Evolutionary conservation across 163 green algal species (phyloP).

Genomic region (Scenedesmus sp.): DNA sequence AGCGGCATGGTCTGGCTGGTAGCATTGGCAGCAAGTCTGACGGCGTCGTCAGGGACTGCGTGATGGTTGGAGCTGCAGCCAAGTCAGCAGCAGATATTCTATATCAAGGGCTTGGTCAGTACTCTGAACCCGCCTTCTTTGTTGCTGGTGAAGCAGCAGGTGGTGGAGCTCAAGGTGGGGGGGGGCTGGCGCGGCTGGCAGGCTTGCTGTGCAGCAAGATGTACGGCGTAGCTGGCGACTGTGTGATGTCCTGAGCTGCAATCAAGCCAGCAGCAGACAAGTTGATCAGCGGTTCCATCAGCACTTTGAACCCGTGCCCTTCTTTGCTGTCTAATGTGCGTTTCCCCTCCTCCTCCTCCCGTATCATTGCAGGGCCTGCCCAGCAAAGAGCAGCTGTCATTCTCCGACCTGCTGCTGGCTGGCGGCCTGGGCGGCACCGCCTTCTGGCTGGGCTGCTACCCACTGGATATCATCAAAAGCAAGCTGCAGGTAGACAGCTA

Average conservation of each 20-base stretch:
- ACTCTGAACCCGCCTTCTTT: conserved; percentile 56
- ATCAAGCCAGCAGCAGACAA: too few species aligned
- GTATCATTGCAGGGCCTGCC: conserved; percentile 60
- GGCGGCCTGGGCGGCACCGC: conserved; percentile 76
- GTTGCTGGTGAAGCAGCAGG: conserved; percentile 68
- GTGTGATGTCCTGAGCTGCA: too few species aligned
- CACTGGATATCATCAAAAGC: conserved; percentile 82
- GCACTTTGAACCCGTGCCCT: too few species aligned
- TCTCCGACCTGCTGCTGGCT: conserved; percentile 69
- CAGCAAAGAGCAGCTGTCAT: conserved; percentile 60
- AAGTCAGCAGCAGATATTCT: too few species aligned
- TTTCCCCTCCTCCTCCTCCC: not conserved
- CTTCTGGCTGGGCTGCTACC: conserved; percentile 84
- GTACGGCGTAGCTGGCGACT: too few species aligned
- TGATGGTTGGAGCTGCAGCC: too few species aligned
- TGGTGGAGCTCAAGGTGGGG: conserved; percentile 58
- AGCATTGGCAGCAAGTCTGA: not conserved
- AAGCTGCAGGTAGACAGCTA: conserved; percentile 62
- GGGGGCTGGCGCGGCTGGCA: not conserved
- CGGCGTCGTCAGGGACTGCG: too few species aligned
- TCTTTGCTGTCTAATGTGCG: not conserved
- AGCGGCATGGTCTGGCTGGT: not conserved
- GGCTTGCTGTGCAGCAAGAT: not conserved
- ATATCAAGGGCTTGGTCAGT: too few species aligned
- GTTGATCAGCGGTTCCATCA: too few species aligned